A percentile compares a stretch with the other conserved stretches of the same genome.
These are phyloP conservation scores for Dictyostelium intermedium DNA, from an alignment of 78 protist species.

Conservation along the genomic window DNA sequence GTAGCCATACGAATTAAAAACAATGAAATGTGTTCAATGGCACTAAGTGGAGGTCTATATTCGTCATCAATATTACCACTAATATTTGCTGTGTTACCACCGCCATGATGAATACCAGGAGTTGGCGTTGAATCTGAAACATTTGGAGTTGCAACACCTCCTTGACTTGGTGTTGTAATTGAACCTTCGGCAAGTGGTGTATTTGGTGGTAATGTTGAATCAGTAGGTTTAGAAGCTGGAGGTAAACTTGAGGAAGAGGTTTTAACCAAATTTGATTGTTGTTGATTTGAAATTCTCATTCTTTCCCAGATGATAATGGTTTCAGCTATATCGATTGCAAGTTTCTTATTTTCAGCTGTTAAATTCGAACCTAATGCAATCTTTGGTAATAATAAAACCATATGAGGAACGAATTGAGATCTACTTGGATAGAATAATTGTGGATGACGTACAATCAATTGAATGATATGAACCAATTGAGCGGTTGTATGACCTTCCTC, in stretches of 20 bases:
- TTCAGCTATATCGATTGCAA: constrained; percentile 90
- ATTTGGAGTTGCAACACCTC: background rate
- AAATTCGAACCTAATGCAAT: constrained; percentile 77
- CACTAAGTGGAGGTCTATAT: constrained; percentile 6
- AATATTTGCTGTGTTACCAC: background rate
- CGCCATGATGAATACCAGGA: background rate
- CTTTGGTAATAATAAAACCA: constrained; percentile 89
- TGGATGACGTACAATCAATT: constrained; percentile 90
- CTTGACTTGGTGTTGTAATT: constrained; percentile 48
- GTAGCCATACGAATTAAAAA: constrained; percentile 47
- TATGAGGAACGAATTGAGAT: constrained; percentile 91
- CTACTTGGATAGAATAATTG: constrained; percentile 86
- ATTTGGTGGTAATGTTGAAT: constrained; percentile 7
- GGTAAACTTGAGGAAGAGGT: background rate
- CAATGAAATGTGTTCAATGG: constrained; percentile 34
- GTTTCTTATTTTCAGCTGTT: constrained; percentile 87
- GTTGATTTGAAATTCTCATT: constrained; percentile 21
- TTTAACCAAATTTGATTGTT: background rate
- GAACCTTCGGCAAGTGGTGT: constrained; percentile 33
- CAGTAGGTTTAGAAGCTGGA: background rate
- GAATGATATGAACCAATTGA: constrained; percentile 94
- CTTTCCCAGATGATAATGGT: constrained; percentile 91
- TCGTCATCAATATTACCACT: constrained; percentile 31
- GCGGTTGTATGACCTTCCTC: constrained; percentile 94
- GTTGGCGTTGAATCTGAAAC: background rate